phyloP scores from a whole-genome alignment of 768 basidiomycete genomes.

The Cyclocybe aegerita region DNA sequence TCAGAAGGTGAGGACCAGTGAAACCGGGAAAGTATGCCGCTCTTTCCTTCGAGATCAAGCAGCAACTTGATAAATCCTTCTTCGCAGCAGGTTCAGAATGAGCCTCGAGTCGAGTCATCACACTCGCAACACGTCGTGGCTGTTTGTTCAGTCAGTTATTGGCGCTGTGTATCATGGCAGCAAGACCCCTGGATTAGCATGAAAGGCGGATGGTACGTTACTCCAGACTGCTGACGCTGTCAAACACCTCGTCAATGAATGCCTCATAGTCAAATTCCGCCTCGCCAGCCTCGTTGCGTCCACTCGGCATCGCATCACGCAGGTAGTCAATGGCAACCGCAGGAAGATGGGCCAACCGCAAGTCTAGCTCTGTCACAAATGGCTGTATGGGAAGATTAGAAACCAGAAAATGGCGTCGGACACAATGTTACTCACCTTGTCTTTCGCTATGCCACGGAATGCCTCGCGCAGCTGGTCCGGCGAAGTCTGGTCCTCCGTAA shows the following conservation, averaged over 20 bases:
- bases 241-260: conserved; percentile 81
- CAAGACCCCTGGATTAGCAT: no score
- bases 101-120: no score
- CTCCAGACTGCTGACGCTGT: neutral
- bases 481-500: conserved; percentile 94
- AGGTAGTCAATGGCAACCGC: conserved; percentile 76
- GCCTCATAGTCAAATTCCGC: conserved; percentile 77
- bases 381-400: conserved; percentile 47
- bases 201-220: no score
- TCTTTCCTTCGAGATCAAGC: no score
- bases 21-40: no score
- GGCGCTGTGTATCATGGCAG: no score
- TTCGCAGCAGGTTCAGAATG: no score
- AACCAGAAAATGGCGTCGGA: conserved; percentile 16
- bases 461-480: conserved; percentile 89
- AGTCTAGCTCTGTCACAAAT: conserved; percentile 91
- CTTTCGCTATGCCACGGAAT: conserved; percentile 87
- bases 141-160: no score
- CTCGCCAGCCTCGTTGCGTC: conserved; percentile 53
- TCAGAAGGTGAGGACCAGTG: no score
- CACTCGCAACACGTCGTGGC: no score
- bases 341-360: conserved; percentile 82
- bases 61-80: no score
- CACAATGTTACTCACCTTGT: conserved; percentile 61
- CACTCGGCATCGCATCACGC: conserved; percentile 74